These are phyloP conservation scores for Protomyces pachydermus DNA, from an alignment of 1,139 yeast genomes.

Conservation along the genomic window DNA sequence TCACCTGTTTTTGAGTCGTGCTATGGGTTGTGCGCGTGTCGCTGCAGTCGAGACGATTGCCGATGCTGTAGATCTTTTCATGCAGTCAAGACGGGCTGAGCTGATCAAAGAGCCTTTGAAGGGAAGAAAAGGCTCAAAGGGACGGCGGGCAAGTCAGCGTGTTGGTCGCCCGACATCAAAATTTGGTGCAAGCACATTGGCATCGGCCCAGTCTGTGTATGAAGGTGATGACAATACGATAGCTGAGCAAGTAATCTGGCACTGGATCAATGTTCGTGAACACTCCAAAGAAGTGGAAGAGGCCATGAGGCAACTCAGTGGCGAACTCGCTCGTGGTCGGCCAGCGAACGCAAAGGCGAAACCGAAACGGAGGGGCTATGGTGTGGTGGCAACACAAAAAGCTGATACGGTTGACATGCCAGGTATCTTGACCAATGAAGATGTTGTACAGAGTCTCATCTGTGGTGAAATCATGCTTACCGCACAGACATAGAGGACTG, in stretches of 20 bases:
- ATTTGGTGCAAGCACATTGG: neutral
- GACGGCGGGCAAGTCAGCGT: neutral
- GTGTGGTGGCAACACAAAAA: too few relatives aligned
- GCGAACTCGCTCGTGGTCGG: too few relatives aligned
- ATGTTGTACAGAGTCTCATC: constrained; percentile 23
- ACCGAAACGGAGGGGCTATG: too few relatives aligned
- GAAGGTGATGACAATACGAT: neutral
- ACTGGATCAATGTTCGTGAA: neutral
- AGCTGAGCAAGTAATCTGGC: neutral
- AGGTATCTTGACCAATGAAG: constrained; percentile 16
- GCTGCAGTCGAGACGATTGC: neutral
- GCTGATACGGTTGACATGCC: neutral
- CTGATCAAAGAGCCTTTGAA: too few relatives aligned
- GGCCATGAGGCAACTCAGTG: neutral
- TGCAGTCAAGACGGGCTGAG: neutral
- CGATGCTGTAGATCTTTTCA: neutral
- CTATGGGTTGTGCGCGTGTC: constrained; percentile 21
- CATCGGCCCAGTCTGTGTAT: neutral
- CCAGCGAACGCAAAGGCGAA: too few relatives aligned
- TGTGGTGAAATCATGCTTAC: constrained; percentile 9
- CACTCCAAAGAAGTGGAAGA: neutral
- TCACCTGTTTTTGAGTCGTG: constrained; percentile 20
- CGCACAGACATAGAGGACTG: neutral
- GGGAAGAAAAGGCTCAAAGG: too few relatives aligned
- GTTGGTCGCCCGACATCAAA: neutral